Conservation (phyloP, 306 rosid species). For the Abrus precatorius region DNA sequence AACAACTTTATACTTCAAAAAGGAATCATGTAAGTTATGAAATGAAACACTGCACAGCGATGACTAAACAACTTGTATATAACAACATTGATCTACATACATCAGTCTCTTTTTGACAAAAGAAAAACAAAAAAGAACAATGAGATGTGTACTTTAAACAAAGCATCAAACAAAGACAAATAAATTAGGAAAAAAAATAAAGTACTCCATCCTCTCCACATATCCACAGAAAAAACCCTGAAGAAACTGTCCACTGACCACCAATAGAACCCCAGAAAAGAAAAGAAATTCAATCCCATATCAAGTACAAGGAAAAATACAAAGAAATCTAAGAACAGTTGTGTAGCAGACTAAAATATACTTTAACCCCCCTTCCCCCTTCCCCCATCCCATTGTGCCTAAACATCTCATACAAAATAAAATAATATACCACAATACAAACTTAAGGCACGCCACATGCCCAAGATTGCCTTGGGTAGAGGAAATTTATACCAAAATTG, state of each 20-base stretch:
- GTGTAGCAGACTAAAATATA: not conserved
- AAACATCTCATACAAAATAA: conserved; percentile 8
- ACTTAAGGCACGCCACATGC: no score
- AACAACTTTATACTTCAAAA: conserved; percentile 15
- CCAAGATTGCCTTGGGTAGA: no score
- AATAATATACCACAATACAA: no score
- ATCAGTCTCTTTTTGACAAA: not conserved
- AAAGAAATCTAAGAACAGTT: not conserved
- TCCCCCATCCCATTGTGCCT: not conserved
- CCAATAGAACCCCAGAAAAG: not conserved
- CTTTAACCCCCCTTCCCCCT: not conserved
- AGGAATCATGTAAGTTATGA: not conserved
- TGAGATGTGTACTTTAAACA: not conserved
- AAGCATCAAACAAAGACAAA: conserved; percentile 10
- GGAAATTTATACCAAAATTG: no score
- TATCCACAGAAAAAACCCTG: not conserved
- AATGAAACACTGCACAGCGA: conserved; percentile 33
- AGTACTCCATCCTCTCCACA: conserved; percentile 9
- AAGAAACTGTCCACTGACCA: not conserved
- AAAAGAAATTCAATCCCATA: not conserved
- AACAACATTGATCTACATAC: not conserved
- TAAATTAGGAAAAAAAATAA: not conserved
- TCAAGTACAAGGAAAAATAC: not conserved
- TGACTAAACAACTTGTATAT: not conserved
- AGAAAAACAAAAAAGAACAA: conserved; percentile 18